phyloP scores from a whole-genome alignment of 139 green algal genomes.

The Auxenochlorella pyrenoidosa region DNA sequence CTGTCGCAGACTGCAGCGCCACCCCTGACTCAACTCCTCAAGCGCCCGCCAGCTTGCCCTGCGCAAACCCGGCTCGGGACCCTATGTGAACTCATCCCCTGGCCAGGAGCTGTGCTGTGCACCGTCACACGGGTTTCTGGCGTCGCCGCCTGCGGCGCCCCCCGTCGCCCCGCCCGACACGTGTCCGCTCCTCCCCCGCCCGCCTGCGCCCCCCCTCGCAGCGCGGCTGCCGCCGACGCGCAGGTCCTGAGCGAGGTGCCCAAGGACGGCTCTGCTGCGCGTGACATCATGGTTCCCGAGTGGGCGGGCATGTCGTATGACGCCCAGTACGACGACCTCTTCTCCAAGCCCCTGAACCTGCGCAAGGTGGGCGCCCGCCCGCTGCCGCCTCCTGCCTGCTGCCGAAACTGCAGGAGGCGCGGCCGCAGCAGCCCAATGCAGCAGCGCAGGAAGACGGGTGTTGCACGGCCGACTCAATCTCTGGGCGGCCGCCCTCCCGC shows the following conservation, averaged over 20 bases:
- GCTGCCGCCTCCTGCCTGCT: no score
- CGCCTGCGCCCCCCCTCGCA: background rate
- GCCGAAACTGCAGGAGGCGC: no score
- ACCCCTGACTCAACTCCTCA: background rate
- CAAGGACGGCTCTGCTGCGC: background rate
- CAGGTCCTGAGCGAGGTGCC: background rate
- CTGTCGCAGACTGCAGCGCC: conserved; percentile 15
- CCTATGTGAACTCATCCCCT: no score
- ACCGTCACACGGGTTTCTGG: background rate
- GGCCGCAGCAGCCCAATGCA: no score
- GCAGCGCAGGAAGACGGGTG: no score
- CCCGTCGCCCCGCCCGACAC: background rate
- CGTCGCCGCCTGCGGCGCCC: no score
- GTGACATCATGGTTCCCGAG: conserved; percentile 25
- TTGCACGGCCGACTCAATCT: no score
- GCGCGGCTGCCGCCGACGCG: conserved; percentile 4
- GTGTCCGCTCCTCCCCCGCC: background rate
- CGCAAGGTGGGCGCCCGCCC: conserved; percentile 45
- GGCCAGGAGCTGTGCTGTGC: no score
- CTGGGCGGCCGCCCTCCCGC: no score
- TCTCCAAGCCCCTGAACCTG: conserved; percentile 64
- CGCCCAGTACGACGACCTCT: conserved; percentile 85
- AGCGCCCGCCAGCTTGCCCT: background rate
- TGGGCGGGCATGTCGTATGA: conserved; percentile 35
- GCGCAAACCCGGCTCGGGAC: no score